Evolutionary conservation across 176 grass and related monocot species (phyloP), one percentile per base, ranked within the genome.

Genomic region (Carex kokanica): DNA sequence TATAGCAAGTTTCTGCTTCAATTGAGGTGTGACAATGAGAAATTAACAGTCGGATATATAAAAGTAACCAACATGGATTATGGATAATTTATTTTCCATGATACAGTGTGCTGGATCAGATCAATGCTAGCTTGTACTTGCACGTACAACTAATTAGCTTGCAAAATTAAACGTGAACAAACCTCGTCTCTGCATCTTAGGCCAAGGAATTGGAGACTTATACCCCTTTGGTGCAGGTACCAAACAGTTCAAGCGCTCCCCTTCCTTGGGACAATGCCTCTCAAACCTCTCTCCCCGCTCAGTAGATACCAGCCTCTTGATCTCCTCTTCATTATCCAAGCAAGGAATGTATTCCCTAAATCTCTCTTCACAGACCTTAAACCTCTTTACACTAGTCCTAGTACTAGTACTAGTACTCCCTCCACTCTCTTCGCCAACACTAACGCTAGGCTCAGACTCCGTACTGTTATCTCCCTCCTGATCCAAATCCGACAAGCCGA

Each of bases 281-380:
- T 98, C 92, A 34, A 98, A 98, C 64, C 74, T 82, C 91, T 95
- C 92, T 14, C 95, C 95, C 2, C 59, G 82, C 31, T 90, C 88
- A 29, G 81, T 95, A 5, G 88, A 93, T 47, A 77, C 80, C 43
- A 98, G 84, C 84, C 64, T 86, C 87, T 58, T 93, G 84, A 95
- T 91, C 38, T 88, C 92, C 55, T 95, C 92, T 31, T 90, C 79
- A 65, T 98, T 98, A 74, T 98, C 95, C 74, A 95, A 79, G 69
- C 95, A 98, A 8, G 95, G 92, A 83, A 98, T 95, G 80, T 98
- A 95, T 85, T 95, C 95, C 82, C 87, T 86, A 89, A 91, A 90
- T 70, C 86, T 90, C 64, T 68, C 86, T 29, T 91, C 89, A 83
- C 92, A 98, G 2, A 84, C 31, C 2, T 17, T 69, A 83, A 98